Percentiles rank a stretch among this genome's conserved stretches.
phyloP scores from a whole-genome alignment of 2,329 filamentous ascomycete genomes.

The Xylaria sp. region DNA sequence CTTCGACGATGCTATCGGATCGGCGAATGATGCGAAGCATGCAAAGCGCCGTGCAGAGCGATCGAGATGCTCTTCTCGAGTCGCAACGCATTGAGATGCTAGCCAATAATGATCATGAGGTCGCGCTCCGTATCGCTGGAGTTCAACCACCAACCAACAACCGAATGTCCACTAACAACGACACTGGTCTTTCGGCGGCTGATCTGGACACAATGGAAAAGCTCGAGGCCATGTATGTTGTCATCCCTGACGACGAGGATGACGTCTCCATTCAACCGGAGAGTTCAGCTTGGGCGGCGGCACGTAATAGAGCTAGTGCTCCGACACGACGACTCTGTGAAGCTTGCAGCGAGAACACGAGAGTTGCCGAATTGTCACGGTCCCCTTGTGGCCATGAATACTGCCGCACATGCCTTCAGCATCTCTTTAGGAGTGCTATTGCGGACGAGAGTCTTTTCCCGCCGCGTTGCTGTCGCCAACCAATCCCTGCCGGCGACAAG shows the following conservation, averaged over 20 bases:
- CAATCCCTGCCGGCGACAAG: constrained; percentile 36
- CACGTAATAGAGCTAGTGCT: constrained; percentile 1
- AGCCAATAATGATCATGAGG: constrained; percentile 13
- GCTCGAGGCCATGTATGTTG: constrained; percentile 14
- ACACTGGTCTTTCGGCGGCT: not conserved
- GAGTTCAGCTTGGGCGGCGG: constrained; percentile 22
- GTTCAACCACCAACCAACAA: not conserved
- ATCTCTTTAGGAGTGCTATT: constrained; percentile 41
- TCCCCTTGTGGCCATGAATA: constrained; percentile 42
- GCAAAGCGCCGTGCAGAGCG: constrained; percentile 18
- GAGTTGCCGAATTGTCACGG: constrained; percentile 12
- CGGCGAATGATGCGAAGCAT: constrained; percentile 24
- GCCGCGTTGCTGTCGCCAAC: constrained; percentile 45
- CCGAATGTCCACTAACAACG: not conserved
- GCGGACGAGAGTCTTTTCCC: constrained; percentile 50
- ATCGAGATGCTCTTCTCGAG: constrained; percentile 16
- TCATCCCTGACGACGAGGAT: constrained; percentile 2
- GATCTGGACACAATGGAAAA: constrained; percentile 18
- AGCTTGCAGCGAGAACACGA: constrained; percentile 15
- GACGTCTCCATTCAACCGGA: constrained; percentile 9
- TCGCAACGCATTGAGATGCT: constrained; percentile 14
- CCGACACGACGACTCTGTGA: constrained; percentile 10
- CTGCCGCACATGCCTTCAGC: constrained; percentile 43
- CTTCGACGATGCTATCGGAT: constrained; percentile 16
- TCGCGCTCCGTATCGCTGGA: constrained; percentile 8